phyloP scores from a whole-genome alignment of 2,329 filamentous ascomycete species.

The Diaporthe citriasiana region DNA sequence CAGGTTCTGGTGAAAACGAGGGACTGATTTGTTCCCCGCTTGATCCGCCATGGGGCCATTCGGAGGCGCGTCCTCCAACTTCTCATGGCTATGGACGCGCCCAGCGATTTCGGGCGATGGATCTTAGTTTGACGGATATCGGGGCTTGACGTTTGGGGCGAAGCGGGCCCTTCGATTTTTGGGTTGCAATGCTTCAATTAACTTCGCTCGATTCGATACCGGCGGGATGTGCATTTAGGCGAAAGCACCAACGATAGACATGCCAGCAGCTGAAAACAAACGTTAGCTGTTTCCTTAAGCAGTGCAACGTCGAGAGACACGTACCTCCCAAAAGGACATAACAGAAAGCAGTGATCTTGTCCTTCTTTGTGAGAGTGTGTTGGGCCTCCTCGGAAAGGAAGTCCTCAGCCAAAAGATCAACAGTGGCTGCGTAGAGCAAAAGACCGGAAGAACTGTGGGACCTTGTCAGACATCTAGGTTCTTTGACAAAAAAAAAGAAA shows the following conservation, averaged over 20 bases:
- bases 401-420: slow-evolving; percentile 75
- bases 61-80: not conserved
- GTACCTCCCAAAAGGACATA: slow-evolving; percentile 67
- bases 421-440: slow-evolving; percentile 72
- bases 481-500: too few relatives aligned
- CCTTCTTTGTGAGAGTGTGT: slow-evolving; percentile 63
- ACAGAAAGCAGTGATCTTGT: slow-evolving; percentile 67
- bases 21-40: slow-evolving; percentile 12
- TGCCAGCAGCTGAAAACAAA: slow-evolving; percentile 54
- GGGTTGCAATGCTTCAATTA: not conserved
- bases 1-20: slow-evolving; percentile 29
- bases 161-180: not conserved
- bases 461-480: not conserved
- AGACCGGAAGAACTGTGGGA: slow-evolving; percentile 68
- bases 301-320: slow-evolving; percentile 37
- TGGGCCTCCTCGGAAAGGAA: slow-evolving; percentile 72
- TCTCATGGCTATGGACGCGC: slow-evolving; percentile 13
- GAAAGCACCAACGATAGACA: slow-evolving; percentile 63
- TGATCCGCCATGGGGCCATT: slow-evolving; percentile 24
- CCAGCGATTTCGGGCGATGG: not conserved
- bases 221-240: slow-evolving; percentile 51
- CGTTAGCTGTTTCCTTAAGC: slow-evolving; percentile 32
- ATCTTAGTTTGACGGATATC: slow-evolving; percentile 19
- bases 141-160: slow-evolving; percentile 5
- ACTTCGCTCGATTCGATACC: not conserved